A percentile compares a stretch with the other conserved stretches of the same genome.
Conservation (phyloP, 139 green algal species). For the Coelastrella sp. region DNA sequence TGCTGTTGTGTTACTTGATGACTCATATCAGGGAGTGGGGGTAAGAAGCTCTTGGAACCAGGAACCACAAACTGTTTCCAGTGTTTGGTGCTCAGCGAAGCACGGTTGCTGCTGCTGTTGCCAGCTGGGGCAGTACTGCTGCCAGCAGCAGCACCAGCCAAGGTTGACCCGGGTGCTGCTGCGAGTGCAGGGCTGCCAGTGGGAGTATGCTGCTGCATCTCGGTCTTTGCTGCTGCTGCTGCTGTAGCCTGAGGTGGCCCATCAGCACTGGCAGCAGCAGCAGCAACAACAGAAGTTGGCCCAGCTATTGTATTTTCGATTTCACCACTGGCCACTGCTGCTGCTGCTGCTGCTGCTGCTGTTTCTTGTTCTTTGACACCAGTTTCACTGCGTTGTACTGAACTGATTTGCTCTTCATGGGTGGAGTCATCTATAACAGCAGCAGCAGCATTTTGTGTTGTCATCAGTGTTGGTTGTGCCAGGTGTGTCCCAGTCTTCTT, state of each 20-base stretch:
- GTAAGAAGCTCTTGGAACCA: conserved; percentile 9
- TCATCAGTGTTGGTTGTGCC: background rate
- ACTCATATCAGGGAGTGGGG: background rate
- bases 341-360: background rate
- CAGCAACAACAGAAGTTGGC: background rate
- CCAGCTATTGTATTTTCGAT: background rate
- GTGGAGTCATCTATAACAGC: background rate
- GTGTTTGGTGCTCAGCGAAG: background rate
- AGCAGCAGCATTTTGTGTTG: background rate
- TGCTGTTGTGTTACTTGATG: background rate
- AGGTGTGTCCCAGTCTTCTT: background rate
- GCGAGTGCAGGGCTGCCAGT: background rate
- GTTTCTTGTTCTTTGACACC: background rate
- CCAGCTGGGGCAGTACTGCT: background rate
- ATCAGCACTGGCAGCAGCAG: background rate
- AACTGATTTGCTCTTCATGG: background rate
- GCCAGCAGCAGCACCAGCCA: background rate
- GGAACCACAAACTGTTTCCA: conserved; percentile 21
- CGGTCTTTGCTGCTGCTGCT: background rate
- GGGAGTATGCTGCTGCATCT: background rate
- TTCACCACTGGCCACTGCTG: background rate
- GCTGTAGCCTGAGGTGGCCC: background rate
- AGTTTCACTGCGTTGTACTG: background rate
- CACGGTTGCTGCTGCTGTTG: conserved; percentile 13
- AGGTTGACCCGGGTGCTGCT: background rate